Conservation (phyloP, 257 asterid genomes). For the Solanum gandarillasii region DNA sequence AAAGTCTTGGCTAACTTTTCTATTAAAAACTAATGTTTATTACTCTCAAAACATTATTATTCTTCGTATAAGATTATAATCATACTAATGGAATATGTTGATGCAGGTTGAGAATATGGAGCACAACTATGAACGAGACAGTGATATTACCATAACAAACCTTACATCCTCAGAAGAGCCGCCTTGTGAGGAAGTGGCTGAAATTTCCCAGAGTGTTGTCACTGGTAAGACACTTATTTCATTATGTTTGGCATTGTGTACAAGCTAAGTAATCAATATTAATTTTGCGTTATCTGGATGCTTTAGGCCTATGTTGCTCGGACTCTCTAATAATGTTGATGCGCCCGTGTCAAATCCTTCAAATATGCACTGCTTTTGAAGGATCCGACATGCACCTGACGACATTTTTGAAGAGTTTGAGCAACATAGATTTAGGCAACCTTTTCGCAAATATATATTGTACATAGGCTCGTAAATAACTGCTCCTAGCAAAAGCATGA, state of each 20-base stretch:
- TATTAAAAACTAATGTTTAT: not conserved
- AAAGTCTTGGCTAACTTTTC: not conserved
- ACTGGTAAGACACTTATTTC: constrained; percentile 22
- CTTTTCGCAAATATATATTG: not conserved
- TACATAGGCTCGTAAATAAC: not conserved
- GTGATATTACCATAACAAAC: constrained; percentile 1
- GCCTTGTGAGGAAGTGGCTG: constrained; percentile 8
- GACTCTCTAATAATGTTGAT: not conserved
- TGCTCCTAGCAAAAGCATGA: not conserved
- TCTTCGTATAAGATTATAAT: not conserved
- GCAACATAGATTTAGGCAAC: not conserved
- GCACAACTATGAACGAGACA: constrained; percentile 8
- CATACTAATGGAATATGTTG: constrained; percentile 1
- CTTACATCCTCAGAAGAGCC: constrained; percentile 9
- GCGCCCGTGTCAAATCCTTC: not conserved
- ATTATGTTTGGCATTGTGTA: not conserved
- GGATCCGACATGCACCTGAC: not conserved
- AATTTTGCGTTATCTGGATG: not conserved
- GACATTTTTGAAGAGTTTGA: not conserved
- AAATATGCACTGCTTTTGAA: not conserved
- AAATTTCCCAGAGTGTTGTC: constrained; percentile 5
- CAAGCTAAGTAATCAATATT: not conserved
- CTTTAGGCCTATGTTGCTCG: not conserved
- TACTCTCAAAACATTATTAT: not conserved
- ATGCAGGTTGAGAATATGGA: constrained; percentile 34